Evolutionary conservation across 805 yeast genomes (phyloP).

Genomic region (Henningerozyma blattae): DNA sequence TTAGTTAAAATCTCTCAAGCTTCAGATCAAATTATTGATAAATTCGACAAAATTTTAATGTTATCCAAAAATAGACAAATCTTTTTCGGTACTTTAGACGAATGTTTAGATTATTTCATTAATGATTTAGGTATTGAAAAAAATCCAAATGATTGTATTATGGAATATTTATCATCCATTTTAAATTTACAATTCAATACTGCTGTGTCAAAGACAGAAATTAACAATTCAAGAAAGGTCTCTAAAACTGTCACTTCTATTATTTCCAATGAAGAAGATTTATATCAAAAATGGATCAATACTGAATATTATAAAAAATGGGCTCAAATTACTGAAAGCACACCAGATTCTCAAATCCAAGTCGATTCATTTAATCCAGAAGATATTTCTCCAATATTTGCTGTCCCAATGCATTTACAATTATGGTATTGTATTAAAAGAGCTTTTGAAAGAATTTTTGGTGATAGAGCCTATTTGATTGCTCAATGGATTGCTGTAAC

Average conservation of each 20-base stretch:
- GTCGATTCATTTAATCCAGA: slow-evolving; percentile 21
- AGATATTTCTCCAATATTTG: slow-evolving; percentile 19
- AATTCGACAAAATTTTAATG: slow-evolving; percentile 36
- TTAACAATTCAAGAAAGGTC: slow-evolving; percentile 21
- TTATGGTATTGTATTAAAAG: slow-evolving; percentile 32
- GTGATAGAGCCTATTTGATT: slow-evolving; percentile 33
- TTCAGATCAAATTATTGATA: slow-evolving; percentile 35
- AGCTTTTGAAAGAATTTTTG: slow-evolving; percentile 31
- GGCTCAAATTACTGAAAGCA: slow-evolving; percentile 9
- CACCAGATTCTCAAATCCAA: slow-evolving; percentile 17
- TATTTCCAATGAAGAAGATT: slow-evolving; percentile 25
- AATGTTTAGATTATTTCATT: slow-evolving; percentile 36
- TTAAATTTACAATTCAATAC: slow-evolving; percentile 28
- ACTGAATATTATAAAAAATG: slow-evolving; percentile 16
- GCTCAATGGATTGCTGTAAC: slow-evolving; percentile 32
- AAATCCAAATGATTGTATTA: slow-evolving; percentile 46
- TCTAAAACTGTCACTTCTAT: slow-evolving; percentile 30
- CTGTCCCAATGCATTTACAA: slow-evolving; percentile 27
- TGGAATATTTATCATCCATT: slow-evolving; percentile 50
- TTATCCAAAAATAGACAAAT: slow-evolving; percentile 38
- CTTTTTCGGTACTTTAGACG: slow-evolving; percentile 31
- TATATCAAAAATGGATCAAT: slow-evolving; percentile 28
- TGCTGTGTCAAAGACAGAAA: slow-evolving; percentile 1
- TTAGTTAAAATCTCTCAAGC: slow-evolving; percentile 38
- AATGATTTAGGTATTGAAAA: slow-evolving; percentile 40